A percentile compares a stretch with the other conserved stretches of the same genome.
phyloP scores from a whole-genome alignment of 345 rosid genomes.

The Hirschfeldia incana region DNA sequence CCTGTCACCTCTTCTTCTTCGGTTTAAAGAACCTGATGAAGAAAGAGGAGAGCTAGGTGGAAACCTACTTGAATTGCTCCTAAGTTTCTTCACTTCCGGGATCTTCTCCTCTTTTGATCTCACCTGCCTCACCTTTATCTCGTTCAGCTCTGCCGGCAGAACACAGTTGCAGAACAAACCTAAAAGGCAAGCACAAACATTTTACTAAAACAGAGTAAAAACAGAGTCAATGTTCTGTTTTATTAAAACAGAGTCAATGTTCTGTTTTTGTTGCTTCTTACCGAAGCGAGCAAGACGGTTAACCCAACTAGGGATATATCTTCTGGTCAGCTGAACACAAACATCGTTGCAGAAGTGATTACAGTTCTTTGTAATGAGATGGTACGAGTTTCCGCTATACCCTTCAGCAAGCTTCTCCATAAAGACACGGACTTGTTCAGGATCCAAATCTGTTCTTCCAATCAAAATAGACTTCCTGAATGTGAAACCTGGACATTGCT shows the following conservation, averaged over 20 bases:
- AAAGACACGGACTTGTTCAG: constrained; percentile 64
- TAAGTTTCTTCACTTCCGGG: constrained; percentile 68
- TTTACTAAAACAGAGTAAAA: background rate
- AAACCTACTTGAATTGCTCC: constrained; percentile 56
- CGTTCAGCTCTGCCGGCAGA: constrained; percentile 74
- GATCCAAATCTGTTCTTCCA: constrained; percentile 89
- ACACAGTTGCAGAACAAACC: constrained; percentile 95
- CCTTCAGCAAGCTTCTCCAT: constrained; percentile 84
- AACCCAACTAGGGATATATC: constrained; percentile 88
- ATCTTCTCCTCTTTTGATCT: constrained; percentile 45
- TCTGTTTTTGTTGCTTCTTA: constrained; percentile 36
- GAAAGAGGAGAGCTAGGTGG: constrained; percentile 56
- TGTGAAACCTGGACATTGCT: constrained; percentile 88
- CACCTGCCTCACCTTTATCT: constrained; percentile 64
- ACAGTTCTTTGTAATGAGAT: constrained; percentile 91
- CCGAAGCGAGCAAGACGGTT: constrained; percentile 46
- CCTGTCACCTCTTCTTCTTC: constrained; percentile 65
- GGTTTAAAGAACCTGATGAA: constrained; percentile 50
- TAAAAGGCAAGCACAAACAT: constrained; percentile 23
- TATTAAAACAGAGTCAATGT: background rate
- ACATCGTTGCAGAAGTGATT: constrained; percentile 93
- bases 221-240: background rate
- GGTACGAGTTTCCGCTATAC: constrained; percentile 75
- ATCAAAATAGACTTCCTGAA: constrained; percentile 91
- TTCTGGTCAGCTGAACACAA: constrained; percentile 64